These are phyloP conservation scores for Amanita molliuscula DNA, from an alignment of 768 basidiomycete species.

Conservation along the genomic window DNA sequence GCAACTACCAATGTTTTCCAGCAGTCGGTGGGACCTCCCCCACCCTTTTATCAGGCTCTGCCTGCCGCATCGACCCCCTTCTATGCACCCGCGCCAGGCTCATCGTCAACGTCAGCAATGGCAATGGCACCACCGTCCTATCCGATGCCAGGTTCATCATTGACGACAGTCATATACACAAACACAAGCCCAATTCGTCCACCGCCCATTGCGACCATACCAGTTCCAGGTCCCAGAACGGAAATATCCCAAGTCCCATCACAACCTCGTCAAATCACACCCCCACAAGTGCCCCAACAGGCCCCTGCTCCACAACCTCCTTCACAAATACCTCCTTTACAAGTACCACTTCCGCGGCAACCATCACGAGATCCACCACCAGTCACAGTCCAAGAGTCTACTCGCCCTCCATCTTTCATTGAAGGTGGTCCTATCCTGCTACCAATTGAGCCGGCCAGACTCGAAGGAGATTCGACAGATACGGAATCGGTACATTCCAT, in stretches of 20 bases:
- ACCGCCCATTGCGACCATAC: not conserved
- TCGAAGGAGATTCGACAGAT: constrained; percentile 38
- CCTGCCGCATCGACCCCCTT: not conserved
- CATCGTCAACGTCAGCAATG: constrained; percentile 4
- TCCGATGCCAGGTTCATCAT: constrained; percentile 5
- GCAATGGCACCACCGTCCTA: not conserved
- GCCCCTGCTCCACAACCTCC: not conserved
- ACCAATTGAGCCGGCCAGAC: constrained; percentile 57
- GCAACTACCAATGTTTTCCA: not conserved
- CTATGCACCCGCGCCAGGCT: constrained; percentile 10
- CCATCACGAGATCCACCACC: constrained; percentile 5
- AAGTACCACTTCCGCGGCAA: not conserved
- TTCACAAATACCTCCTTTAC: not conserved
- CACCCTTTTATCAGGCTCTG: constrained; percentile 8
- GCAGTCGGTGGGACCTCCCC: constrained; percentile 2
- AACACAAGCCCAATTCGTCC: not conserved
- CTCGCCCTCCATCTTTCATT: constrained; percentile 25
- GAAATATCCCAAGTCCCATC: not conserved
- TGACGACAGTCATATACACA: constrained; percentile 5
- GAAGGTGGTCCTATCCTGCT: constrained; percentile 29
- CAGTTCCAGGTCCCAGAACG: not conserved
- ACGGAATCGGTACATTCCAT: constrained; percentile 26
- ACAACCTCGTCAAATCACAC: not conserved
- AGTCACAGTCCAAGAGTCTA: constrained; percentile 16
- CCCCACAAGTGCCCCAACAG: not conserved